These are phyloP conservation scores for Spathaspora hagerdaliae DNA, from an alignment of 805 yeast genomes.

Conservation along the genomic window DNA sequence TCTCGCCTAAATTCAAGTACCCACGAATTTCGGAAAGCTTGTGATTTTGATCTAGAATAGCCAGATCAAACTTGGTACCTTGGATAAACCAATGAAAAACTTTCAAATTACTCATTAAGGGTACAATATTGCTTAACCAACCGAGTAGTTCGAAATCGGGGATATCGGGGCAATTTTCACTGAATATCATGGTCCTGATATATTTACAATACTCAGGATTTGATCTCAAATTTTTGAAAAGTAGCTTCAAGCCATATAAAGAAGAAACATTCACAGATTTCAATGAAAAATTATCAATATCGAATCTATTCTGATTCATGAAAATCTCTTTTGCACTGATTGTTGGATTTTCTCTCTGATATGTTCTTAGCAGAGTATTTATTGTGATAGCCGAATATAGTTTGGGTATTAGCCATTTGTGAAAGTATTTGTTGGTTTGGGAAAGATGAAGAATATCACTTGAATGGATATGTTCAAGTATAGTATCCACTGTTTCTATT, in stretches of 20 bases:
- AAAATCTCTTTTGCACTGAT: no score
- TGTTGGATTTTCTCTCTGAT: no score
- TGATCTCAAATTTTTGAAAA: slow-evolving; percentile 14
- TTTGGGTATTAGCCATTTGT: slow-evolving; percentile 4
- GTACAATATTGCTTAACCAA: slow-evolving; percentile 13
- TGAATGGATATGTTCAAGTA: slow-evolving; percentile 11
- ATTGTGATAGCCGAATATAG: slow-evolving; percentile 6
- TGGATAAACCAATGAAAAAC: slow-evolving; percentile 3
- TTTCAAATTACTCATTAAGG: slow-evolving; percentile 6
- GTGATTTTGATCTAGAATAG: not conserved
- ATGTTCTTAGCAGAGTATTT: no score
- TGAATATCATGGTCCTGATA: slow-evolving; percentile 11
- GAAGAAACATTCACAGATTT: slow-evolving; percentile 8
- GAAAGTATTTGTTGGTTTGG: slow-evolving; percentile 7
- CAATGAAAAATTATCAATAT: no score
- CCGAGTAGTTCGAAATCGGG: slow-evolving; percentile 17
- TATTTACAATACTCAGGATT: slow-evolving; percentile 9
- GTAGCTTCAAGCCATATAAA: slow-evolving; percentile 13
- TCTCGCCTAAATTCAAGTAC: not conserved
- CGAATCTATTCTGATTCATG: no score
- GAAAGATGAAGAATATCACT: slow-evolving; percentile 12
- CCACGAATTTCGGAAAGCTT: not conserved
- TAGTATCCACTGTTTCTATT: slow-evolving; percentile 13
- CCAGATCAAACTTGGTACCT: not conserved
- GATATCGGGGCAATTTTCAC: slow-evolving; percentile 18